Evolutionary conservation across 192 early-diverging fungal genomes (phyloP).

Genomic region (Dimargaris cristalligena): DNA sequence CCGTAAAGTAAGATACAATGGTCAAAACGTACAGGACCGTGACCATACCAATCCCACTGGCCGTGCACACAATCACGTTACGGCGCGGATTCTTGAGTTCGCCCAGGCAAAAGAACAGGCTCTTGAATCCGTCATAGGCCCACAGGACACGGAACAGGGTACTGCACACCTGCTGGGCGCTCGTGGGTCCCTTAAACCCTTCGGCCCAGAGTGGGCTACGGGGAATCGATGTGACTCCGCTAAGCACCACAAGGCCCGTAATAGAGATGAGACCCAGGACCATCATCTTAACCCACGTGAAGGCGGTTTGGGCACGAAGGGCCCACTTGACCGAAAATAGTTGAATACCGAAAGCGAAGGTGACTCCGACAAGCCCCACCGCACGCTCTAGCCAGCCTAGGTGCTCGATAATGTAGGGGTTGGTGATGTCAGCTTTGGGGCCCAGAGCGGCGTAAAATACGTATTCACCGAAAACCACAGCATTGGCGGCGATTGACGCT

Average conservation of each 20-base stretch:
- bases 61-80: conserved; percentile 37
- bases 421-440: background rate
- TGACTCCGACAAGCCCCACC: conserved; percentile 19
- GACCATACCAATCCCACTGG: conserved; percentile 30
- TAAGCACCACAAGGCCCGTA: conserved; percentile 14
- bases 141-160: conserved; percentile 30
- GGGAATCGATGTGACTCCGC: background rate
- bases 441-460: conserved; percentile 23
- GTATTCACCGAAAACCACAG: conserved; percentile 24
- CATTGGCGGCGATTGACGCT: conserved; percentile 22
- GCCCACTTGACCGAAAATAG: conserved; percentile 17
- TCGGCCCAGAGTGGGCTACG: conserved; percentile 8
- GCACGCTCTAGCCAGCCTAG: conserved; percentile 23
- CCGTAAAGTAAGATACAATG: conserved; percentile 35
- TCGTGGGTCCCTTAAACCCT: conserved; percentile 15
- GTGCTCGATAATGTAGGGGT: conserved; percentile 4
- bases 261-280: conserved; percentile 24
- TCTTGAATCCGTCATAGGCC: conserved; percentile 38
- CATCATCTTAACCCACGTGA: conserved; percentile 27
- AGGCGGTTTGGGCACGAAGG: conserved; percentile 18
- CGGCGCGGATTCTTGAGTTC: conserved; percentile 36
- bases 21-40: conserved; percentile 34
- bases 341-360: conserved; percentile 17
- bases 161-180: conserved; percentile 12
- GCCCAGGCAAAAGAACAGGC: conserved; percentile 39